Conservation (phyloP, 2,329 filamentous ascomycete species). For the Aspergillus sp. region DNA sequence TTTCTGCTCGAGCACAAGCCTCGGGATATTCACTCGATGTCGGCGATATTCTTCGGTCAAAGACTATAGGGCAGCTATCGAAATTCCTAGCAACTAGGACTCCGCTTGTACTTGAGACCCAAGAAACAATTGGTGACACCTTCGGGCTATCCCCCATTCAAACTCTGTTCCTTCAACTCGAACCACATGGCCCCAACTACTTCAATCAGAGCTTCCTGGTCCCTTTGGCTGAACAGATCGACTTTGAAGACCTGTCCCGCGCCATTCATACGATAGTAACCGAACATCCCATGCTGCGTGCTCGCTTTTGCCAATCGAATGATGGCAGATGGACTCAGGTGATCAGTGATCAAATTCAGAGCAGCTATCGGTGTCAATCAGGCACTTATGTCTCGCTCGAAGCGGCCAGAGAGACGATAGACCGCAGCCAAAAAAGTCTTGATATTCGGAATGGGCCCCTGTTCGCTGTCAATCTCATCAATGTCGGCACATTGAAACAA, state of each 20-base stretch:
- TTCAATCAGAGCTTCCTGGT: background rate
- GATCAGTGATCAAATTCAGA: background rate
- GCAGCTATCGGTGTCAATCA: background rate
- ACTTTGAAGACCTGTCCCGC: background rate
- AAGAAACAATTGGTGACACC: background rate
- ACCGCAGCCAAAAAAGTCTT: background rate
- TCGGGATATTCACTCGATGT: no score
- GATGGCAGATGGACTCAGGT: background rate
- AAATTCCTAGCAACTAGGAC: no score
- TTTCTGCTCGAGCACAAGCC: no score
- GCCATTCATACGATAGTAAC: background rate
- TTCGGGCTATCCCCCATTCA: background rate
- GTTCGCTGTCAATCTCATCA: background rate
- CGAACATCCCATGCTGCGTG: background rate
- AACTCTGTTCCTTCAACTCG: background rate
- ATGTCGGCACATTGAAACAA: background rate
- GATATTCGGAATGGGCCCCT: background rate
- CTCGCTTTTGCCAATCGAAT: background rate
- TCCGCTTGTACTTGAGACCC: no score
- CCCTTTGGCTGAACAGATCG: no score
- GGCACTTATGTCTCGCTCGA: no score
- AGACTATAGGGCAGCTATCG: no score
- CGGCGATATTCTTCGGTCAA: no score
- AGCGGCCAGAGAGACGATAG: background rate
- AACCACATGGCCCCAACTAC: background rate